Percentiles rank a stretch among this genome's conserved stretches.
phyloP scores from a whole-genome alignment of 345 rosid species.

The Rhizophora mangle region DNA sequence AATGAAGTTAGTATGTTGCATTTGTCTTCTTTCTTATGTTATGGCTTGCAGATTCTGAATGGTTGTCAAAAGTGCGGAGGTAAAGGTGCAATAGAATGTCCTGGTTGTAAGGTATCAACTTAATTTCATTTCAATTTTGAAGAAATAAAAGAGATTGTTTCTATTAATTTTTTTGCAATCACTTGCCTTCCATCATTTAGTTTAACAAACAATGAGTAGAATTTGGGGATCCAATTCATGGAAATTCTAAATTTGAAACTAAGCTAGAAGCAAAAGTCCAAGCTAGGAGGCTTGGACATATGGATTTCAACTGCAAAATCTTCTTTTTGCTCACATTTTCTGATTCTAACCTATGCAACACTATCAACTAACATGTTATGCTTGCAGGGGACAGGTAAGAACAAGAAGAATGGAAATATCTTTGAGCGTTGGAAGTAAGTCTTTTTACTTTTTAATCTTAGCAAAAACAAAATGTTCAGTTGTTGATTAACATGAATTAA shows the following conservation, averaged over 20 bases:
- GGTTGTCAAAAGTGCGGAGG: slow-evolving; percentile 59
- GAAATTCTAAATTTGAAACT: no score
- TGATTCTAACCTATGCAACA: neutral
- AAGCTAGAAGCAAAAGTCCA: no score
- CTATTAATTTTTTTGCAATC: no score
- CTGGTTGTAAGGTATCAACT: slow-evolving; percentile 64
- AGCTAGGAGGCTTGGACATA: no score
- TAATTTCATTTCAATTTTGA: no score
- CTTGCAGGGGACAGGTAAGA: slow-evolving; percentile 64
- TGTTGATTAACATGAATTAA: neutral
- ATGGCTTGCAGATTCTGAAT: slow-evolving; percentile 41
- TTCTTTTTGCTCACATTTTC: neutral
- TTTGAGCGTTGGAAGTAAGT: slow-evolving; percentile 91
- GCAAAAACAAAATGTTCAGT: neutral
- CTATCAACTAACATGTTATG: neutral
- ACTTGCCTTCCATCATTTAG: no score
- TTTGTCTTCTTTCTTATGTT: neutral
- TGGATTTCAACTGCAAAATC: no score
- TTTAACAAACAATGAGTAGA: no score
- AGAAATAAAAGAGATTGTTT: no score
- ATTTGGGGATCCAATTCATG: no score
- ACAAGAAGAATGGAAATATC: slow-evolving; percentile 76
- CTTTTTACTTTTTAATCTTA: neutral
- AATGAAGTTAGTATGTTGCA: no score
- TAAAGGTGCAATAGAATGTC: slow-evolving; percentile 74